These are phyloP conservation scores for Tetrahymena borealis DNA, from an alignment of 73 alveolate genomes.

Conservation along the genomic window DNA sequence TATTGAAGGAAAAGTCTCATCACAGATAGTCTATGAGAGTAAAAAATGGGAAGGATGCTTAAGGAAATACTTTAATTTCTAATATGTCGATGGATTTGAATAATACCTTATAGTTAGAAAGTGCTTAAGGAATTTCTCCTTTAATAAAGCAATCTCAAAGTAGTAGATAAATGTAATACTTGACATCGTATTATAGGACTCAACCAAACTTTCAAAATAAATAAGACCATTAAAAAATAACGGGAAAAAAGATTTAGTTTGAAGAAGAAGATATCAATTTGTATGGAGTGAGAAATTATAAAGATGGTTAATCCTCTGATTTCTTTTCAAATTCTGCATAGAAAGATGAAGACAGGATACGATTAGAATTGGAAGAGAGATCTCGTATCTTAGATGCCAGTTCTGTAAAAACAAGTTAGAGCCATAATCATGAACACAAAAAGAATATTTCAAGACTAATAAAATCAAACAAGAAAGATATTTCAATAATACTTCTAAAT, in stretches of 20 bases:
- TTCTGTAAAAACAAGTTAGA: not conserved
- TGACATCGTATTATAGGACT: not conserved
- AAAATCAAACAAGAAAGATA: not conserved
- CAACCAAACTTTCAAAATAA: not conserved
- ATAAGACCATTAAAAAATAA: not conserved
- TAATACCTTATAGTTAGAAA: not conserved
- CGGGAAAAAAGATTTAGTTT: not conserved
- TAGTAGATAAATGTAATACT: not conserved
- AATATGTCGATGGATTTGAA: not conserved
- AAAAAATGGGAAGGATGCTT: not conserved
- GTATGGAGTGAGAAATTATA: not conserved
- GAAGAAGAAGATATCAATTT: not conserved
- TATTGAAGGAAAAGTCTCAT: not conserved
- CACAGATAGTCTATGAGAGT: not conserved
- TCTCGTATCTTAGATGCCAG: not conserved
- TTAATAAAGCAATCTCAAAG: not conserved
- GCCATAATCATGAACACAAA: not conserved
- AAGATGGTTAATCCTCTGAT: not conserved
- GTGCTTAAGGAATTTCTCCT: not conserved
- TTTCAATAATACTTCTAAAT: not conserved
- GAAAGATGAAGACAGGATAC: not conserved
- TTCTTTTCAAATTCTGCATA: not conserved
- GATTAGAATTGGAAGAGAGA: not conserved
- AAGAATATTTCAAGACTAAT: not conserved
- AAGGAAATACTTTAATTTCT: not conserved